Evolutionary conservation across 176 grass and related monocot species (phyloP), one percentile per base, ranked within the genome.

Genomic region (Avena eriantha): DNA sequence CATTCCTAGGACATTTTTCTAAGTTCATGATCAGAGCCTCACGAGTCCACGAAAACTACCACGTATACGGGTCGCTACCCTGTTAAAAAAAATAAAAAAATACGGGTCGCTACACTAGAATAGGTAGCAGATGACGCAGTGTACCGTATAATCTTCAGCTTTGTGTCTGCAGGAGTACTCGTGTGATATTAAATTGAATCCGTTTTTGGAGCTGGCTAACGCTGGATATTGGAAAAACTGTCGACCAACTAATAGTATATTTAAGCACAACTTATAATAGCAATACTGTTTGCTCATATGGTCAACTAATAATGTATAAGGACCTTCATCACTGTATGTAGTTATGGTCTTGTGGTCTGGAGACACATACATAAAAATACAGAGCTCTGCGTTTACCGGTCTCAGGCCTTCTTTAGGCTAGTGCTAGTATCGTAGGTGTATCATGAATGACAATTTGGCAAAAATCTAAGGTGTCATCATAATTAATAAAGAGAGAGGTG

Each of bases 101-200:
- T 57, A 21, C 7, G 21, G 58, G 45, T 61, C 56, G 18, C 58
- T 24, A 61, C n/a, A 61, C 58, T 61, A 23, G 58, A 21, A n/a
- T 59, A 61, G 58, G 58, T 24, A 23, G 58, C 58, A 61, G 9
- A 61, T 61, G 58, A 61, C 58, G 21, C 58, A 61, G n/a, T 23
- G 58, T 61, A 61, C 58, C 58, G 58, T 61, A 61, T 23, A 61
- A 61, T 61, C 8, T 61, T 61, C 58, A 61, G 58, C 58, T 61
- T 10, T 61, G 2, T 10, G 58, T 61, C n/a, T 59, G 56, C 56
- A 9, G 8, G 21, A 23, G 3, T 57, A 57, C 55, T 23, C 8
- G n/a, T 24, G 4, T 9, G n/a, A 61, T 11, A 11, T 61, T 7
- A 2, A 9, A 61, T 61, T 61, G 9, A 61, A 3, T 61, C 11